Percentiles rank a stretch among this genome's conserved stretches.
These are phyloP conservation scores for Fallopia convolvulus DNA, from an alignment of 148 eudicot species.

Conservation along the genomic window DNA sequence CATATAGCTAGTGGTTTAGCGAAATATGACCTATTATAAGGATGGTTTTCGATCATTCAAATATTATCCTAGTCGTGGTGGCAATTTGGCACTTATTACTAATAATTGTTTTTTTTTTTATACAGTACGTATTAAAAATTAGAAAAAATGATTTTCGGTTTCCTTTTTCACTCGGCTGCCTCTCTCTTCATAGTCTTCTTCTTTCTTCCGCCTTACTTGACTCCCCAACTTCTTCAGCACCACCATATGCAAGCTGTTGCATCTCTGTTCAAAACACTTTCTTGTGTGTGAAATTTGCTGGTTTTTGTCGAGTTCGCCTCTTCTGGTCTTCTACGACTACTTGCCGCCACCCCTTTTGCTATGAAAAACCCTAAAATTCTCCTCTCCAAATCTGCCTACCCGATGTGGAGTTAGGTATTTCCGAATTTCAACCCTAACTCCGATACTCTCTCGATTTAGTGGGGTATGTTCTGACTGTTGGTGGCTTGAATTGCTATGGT, in stretches of 20 bases:
- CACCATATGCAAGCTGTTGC: background rate
- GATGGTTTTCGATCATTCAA: too few relatives aligned
- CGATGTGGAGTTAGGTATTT: background rate
- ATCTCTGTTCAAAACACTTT: background rate
- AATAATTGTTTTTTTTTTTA: too few relatives aligned
- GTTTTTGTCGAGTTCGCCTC: background rate
- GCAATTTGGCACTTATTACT: background rate
- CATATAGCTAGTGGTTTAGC: too few relatives aligned
- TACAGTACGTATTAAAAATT: too few relatives aligned
- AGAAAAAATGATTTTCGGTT: background rate
- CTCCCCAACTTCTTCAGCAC: background rate
- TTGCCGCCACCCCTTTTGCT: background rate
- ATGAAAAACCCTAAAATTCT: background rate
- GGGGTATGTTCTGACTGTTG: background rate
- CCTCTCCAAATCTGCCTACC: background rate
- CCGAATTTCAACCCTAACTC: background rate
- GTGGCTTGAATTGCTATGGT: background rate
- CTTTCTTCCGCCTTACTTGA: background rate
- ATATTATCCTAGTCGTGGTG: background rate
- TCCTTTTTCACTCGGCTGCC: background rate
- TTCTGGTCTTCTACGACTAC: background rate
- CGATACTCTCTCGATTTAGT: constrained; percentile 10
- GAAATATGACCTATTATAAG: too few relatives aligned
- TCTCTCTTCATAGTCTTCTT: background rate
- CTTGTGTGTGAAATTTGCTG: background rate